Evolutionary conservation across 2,329 filamentous ascomycete species (phyloP).

Genomic region (Fonsecaea erecta): DNA sequence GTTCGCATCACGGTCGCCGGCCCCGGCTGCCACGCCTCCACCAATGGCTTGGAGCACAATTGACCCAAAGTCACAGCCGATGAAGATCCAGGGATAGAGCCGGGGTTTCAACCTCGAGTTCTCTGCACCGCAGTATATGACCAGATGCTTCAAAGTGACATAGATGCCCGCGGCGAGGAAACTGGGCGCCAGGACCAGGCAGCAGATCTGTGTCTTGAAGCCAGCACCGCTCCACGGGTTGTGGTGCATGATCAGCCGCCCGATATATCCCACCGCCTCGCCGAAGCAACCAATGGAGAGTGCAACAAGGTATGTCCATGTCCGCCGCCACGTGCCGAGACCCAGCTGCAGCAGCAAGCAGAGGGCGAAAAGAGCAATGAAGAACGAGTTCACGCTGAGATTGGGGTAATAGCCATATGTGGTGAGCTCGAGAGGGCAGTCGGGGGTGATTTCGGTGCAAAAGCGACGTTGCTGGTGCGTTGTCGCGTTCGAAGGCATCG

Average conservation of each 20-base stretch:
- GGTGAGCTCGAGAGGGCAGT: slow-evolving; percentile 53
- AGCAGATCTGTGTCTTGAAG: slow-evolving; percentile 55
- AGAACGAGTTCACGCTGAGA: slow-evolving; percentile 59
- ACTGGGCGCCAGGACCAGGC: slow-evolving; percentile 61
- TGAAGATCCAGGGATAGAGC: slow-evolving; percentile 65
- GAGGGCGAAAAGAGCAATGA: slow-evolving; percentile 58
- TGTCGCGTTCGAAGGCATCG: slow-evolving; percentile 23
- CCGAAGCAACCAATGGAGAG: slow-evolving; percentile 54
- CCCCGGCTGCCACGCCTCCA: slow-evolving; percentile 59
- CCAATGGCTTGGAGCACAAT: slow-evolving; percentile 63
- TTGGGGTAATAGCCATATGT: slow-evolving; percentile 61
- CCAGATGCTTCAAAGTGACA: slow-evolving; percentile 61
- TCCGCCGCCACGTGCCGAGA: slow-evolving; percentile 57
- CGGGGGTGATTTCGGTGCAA: slow-evolving; percentile 44
- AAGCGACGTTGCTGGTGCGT: slow-evolving; percentile 21
- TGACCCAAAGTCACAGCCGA: slow-evolving; percentile 61
- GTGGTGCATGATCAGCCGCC: slow-evolving; percentile 58
- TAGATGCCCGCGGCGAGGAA: slow-evolving; percentile 62
- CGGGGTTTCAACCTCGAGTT: slow-evolving; percentile 55
- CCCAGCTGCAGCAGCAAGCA: slow-evolving; percentile 54
- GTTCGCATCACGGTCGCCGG: slow-evolving; percentile 41
- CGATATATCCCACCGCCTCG: slow-evolving; percentile 62
- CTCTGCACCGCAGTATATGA: slow-evolving; percentile 58
- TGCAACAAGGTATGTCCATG: slow-evolving; percentile 61
- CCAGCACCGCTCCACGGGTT: slow-evolving; percentile 62